Base-by-base conservation (phyloP, 441 rosid genomes). In the Manihot esculenta region DNA sequence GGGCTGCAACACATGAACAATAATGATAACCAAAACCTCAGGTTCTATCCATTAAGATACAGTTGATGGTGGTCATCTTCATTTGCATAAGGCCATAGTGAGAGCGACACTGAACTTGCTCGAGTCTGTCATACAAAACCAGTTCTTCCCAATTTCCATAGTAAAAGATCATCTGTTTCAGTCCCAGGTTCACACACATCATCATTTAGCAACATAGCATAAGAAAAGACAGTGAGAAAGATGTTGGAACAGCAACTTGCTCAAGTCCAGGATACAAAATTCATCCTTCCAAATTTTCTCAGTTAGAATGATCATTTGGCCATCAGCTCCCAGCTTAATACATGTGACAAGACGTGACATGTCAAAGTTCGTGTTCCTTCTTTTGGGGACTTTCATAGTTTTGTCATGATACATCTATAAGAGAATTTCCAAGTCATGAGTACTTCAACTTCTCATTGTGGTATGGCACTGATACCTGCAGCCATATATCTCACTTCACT, bases 401-500 rank as follows among this genome's bases (percentile, higher is more conserved):
- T 64, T 24, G 44, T 17, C 64, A 58, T 26, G 35, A 54, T 60
- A 27, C 10, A 45, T 21, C 14, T 21, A 57, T n/a, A 14, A 44
- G 30, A 17, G 24, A 18, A 26, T 66, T 24, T 33, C 62, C 10
- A 57, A 27, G 10, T 57, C 26, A 21, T 10, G 20, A 53, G 30
- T 5, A 27, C 33, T n/a, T 50, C 24, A 54, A 56, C 60, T 63
- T 55, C 15, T 21, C 55, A 21, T 3, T 59, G 53, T 20, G 23
- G 35, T 13, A 11, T 21, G n/a, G 55, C 7, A 21, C 10, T 11
- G 49, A 57, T 44, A 30, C 58, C 20, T 42, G n/a, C 42, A 33
- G 44, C 62, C 50, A 61, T 66, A 1, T 60, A 47, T 64, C 69
- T 90, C 81, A 94, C 78, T 89, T 91, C 54, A 93, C 97, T 20